Evolutionary conservation across 2,329 filamentous ascomycete species (phyloP), one percentile per base, ranked within the genome.

Genomic region (Blastomyces parvus): DNA sequence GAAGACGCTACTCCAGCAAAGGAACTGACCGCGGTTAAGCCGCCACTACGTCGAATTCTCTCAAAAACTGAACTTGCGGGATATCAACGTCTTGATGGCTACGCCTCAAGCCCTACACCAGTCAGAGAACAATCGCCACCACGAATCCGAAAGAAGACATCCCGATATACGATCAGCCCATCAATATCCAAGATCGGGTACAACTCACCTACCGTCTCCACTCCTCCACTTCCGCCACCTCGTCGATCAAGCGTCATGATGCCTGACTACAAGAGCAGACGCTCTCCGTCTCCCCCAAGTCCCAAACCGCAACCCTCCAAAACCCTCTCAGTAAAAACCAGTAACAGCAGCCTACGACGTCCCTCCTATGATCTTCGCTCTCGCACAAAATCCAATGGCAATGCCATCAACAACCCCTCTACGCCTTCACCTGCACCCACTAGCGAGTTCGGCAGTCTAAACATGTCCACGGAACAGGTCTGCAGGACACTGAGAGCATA

Each of bases 11-110:
- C 73, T 8, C 71, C 78, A n/a, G 68, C 71, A 13, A 83, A 81
- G 66, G 80, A 82, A 53, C 71, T 76, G 25, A 78, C 83, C 1
- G 80, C 84, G 0, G 80, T 82, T 46, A 86, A 86, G 38, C 89
- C 88, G 44, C 92, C 93, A 3, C 78, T 97, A 42, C 84, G 94
- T 61, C 88, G 90, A 62, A 89, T 99, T 9, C 80, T 97, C 40
- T 96, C 92, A 1, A 91, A 89, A 69, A 87, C 88, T 0, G 93
- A 97, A 70, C 79, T 97, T 50, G 89, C 91, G 9, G 90, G 92
- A 65, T 92, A 96, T 61, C 81, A 83, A 66, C 78, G 80, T 61
- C 77, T 79, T 22, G 78, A 79, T n/a, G 74, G 74, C 27, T 75
- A 80, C 4, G 69, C 74, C n/a, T 72, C 73, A 19, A 78, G 76